A percentile compares a stretch with the other conserved stretches of the same genome.
These are phyloP conservation scores for Gleditsia sinensis DNA, from an alignment of 306 rosid genomes.

Conservation along the genomic window DNA sequence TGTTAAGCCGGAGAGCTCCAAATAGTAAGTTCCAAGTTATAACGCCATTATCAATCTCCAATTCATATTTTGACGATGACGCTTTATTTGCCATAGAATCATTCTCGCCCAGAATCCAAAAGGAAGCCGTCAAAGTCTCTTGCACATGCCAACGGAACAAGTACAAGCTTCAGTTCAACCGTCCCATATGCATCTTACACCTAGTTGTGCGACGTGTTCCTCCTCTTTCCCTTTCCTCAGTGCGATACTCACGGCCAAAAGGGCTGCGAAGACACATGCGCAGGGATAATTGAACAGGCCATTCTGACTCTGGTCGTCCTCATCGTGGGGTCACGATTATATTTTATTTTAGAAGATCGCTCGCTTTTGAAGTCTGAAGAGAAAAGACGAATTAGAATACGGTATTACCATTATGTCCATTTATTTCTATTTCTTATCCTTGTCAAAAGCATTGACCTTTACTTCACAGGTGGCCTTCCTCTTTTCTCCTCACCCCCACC, in stretches of 20 bases:
- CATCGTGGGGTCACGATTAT: neutral
- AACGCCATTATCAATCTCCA: too few species aligned
- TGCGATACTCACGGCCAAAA: neutral
- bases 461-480: constrained; percentile 37
- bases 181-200: neutral
- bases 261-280: neutral
- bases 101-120: neutral
- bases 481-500: neutral
- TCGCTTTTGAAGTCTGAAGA: neutral
- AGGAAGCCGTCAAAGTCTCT: neutral
- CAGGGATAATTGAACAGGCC: neutral
- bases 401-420: neutral
- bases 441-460: neutral
- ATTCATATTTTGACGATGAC: too few species aligned
- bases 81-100: neutral
- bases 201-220: neutral
- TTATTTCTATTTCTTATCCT: neutral
- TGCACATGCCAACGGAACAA: neutral
- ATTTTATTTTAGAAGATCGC: neutral
- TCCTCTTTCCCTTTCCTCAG: neutral
- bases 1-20: neutral
- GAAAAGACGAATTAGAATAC: neutral
- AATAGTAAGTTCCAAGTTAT: neutral
- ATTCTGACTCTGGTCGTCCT: neutral
- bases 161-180: neutral